Percentiles rank a stretch among this genome's conserved stretches.
These are phyloP conservation scores for Thielaviopsis ethacetica DNA, from an alignment of 2,329 filamentous ascomycete genomes.

Conservation along the genomic window DNA sequence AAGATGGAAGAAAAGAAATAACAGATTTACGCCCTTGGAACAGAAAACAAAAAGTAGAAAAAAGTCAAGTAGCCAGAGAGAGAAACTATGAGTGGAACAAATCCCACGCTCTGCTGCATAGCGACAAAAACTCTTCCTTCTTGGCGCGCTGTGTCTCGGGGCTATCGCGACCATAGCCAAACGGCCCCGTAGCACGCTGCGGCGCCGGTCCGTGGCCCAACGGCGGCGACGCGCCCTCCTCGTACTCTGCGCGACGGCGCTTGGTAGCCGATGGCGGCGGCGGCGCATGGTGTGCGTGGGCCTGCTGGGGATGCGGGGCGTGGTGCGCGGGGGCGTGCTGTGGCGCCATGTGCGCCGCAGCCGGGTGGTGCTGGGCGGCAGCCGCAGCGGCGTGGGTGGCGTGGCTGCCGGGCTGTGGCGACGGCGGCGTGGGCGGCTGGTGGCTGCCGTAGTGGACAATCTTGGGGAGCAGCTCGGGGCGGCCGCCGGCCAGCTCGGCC, in stretches of 20 bases:
- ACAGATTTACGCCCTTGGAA: too few species aligned
- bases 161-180: slow-evolving; percentile 66
- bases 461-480: slow-evolving; percentile 80
- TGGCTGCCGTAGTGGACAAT: slow-evolving; percentile 91
- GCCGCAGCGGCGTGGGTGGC: too few species aligned
- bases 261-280: slow-evolving; percentile 29
- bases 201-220: slow-evolving; percentile 56
- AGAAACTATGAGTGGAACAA: slow-evolving; percentile 69
- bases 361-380: too few species aligned
- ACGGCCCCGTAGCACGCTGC: slow-evolving; percentile 44
- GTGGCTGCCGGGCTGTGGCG: slow-evolving; percentile 40
- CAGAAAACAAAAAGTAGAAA: not conserved
- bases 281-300: slow-evolving; percentile 30
- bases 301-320: too few species aligned
- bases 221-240: slow-evolving; percentile 77
- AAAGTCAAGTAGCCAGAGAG: not conserved
- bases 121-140: slow-evolving; percentile 76
- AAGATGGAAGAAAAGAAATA: too few species aligned
- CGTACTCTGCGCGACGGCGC: slow-evolving; percentile 79
- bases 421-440: slow-evolving; percentile 83
- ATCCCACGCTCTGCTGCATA: slow-evolving; percentile 90
- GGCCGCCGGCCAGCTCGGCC: slow-evolving; percentile 74
- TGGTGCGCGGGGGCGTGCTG: too few species aligned
- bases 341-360: too few species aligned
- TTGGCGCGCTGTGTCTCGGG: slow-evolving; percentile 72